Percentiles rank a stretch among this genome's conserved stretches.
Conservation (phyloP, 805 yeast genomes). For the Candida ovalis region DNA sequence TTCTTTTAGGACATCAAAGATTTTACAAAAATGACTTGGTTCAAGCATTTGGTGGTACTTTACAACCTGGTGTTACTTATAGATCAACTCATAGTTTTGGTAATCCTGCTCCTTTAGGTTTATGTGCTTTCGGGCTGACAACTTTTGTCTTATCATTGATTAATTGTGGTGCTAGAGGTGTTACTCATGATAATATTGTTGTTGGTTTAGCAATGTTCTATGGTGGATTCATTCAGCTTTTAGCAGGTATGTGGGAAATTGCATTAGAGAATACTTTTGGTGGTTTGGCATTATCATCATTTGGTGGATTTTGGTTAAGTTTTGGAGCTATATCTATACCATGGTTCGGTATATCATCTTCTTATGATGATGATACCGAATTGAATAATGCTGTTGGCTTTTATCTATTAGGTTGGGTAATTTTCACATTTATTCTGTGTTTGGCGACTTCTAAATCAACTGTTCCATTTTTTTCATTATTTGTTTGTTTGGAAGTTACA, state of each 20-base stretch:
- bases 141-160: constrained; percentile 62
- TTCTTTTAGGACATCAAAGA: constrained; percentile 68
- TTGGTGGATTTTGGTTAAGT: constrained; percentile 76
- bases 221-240: constrained; percentile 67
- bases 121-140: constrained; percentile 68
- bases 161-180: constrained; percentile 67
- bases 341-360: constrained; percentile 54
- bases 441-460: constrained; percentile 56
- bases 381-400: constrained; percentile 52
- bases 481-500: constrained; percentile 50
- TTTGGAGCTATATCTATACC: constrained; percentile 64
- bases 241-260: constrained; percentile 75
- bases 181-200: constrained; percentile 53
- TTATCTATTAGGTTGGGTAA: constrained; percentile 58
- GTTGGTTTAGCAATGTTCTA: constrained; percentile 66
- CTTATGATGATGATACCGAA: constrained; percentile 41
- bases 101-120: constrained; percentile 74
- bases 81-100: constrained; percentile 60
- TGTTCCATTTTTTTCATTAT: constrained; percentile 47
- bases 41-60: constrained; percentile 77
- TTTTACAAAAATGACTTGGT: constrained; percentile 58
- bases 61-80: constrained; percentile 63
- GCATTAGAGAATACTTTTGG: constrained; percentile 73
- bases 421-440: constrained; percentile 57
- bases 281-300: constrained; percentile 56